These are phyloP conservation scores for Triadica sebifera DNA, from an alignment of 345 rosid genomes.

Conservation along the genomic window DNA sequence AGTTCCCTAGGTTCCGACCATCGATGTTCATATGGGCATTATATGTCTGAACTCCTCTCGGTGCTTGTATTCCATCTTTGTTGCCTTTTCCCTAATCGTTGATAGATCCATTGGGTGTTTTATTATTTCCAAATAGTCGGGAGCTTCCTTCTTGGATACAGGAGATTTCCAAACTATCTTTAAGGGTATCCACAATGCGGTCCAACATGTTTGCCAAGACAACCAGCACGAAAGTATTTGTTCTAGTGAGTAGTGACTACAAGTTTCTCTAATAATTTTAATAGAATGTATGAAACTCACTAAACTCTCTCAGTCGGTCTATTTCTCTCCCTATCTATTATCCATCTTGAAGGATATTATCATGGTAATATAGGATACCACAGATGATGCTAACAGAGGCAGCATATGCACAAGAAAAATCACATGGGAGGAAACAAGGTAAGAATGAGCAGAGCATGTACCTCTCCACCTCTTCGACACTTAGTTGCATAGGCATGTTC, in stretches of 20 bases:
- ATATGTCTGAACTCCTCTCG: constrained; percentile 65
- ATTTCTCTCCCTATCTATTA: not conserved
- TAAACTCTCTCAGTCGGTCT: not conserved
- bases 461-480: constrained; percentile 95
- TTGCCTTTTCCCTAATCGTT: constrained; percentile 71
- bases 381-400: not conserved
- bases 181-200: constrained; percentile 64
- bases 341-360: not conserved
- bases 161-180: constrained; percentile 64
- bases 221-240: constrained; percentile 46
- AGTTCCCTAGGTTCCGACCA: constrained; percentile 71
- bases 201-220: constrained; percentile 82
- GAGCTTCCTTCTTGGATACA: constrained; percentile 86
- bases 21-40: constrained; percentile 86
- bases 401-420: not conserved
- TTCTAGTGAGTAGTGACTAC: not conserved
- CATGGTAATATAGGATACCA: not conserved
- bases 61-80: constrained; percentile 76
- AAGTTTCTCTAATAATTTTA: not conserved
- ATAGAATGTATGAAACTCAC: not conserved
- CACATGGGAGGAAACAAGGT: not conserved
- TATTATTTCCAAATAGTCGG: constrained; percentile 66
- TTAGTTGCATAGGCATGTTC: constrained; percentile 66
- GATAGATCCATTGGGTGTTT: constrained; percentile 88
- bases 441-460: constrained; percentile 29